A percentile compares a stretch with the other conserved stretches of the same genome.
These are phyloP conservation scores for Cercis canadensis DNA, from an alignment of 306 rosid species.

Conservation along the genomic window DNA sequence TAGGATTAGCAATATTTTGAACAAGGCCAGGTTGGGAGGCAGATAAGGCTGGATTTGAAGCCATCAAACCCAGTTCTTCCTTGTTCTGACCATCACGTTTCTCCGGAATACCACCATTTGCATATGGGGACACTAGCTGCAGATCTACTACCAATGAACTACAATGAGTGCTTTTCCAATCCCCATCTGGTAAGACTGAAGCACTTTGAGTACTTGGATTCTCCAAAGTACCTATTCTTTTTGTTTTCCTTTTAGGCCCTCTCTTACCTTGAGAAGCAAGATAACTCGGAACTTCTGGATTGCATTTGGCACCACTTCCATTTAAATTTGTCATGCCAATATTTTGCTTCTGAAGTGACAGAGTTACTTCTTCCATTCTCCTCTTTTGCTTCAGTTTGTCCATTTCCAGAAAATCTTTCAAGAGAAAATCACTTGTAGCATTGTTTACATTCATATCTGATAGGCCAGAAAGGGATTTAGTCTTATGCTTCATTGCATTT, in stretches of 20 bases:
- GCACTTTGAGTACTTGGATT: constrained; percentile 28
- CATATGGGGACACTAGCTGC: constrained; percentile 15
- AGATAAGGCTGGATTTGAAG: constrained; percentile 33
- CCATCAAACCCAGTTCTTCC: constrained; percentile 29
- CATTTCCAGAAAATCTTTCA: constrained; percentile 34
- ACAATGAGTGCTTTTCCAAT: constrained; percentile 28
- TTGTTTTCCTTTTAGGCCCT: constrained; percentile 51
- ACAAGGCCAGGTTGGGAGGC: constrained; percentile 11
- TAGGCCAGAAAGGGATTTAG: constrained; percentile 66
- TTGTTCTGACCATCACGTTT: constrained; percentile 26
- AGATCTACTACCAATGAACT: constrained; percentile 59
- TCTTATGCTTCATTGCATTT: constrained; percentile 48
- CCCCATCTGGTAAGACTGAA: constrained; percentile 7
- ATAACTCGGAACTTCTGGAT: constrained; percentile 21
- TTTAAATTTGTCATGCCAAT: constrained; percentile 55
- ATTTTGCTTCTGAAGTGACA: constrained; percentile 38
- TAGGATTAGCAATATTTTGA: constrained; percentile 28
- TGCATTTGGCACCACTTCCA: constrained; percentile 39
- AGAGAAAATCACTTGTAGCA: constrained; percentile 27
- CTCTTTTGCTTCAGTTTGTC: constrained; percentile 42
- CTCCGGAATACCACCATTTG: constrained; percentile 18
- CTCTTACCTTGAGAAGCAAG: constrained; percentile 47
- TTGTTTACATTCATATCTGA: constrained; percentile 53
- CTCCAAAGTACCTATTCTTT: constrained; percentile 19
- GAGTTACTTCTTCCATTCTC: constrained; percentile 38